Evolutionary conservation across 1,139 yeast genomes (phyloP), one percentile per base, ranked within the genome.

Genomic region (Candida tetrigidarum): DNA sequence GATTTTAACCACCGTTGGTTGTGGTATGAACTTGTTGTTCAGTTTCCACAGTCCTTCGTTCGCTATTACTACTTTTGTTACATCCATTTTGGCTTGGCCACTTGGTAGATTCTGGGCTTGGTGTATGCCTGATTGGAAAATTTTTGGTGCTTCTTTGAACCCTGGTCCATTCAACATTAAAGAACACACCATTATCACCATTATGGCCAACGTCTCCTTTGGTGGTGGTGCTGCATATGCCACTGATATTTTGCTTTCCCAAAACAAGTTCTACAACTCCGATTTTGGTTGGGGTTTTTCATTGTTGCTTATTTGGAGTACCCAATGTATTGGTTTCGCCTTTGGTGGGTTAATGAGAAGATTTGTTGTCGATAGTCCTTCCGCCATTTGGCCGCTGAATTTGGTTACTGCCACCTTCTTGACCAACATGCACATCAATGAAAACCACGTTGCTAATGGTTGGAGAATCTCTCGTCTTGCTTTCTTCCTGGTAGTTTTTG

Each of bases 371-470:
- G 78, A 78, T 48, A 86, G 89, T 2, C 75, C 84, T 4, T 68
- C 80, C 7, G 81, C 84, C 65, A 75, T 84, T 42, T 85, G 91
- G 91, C 91, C 91, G 1, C 64, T 79, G 12, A 83, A 54, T 67
- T 80, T 62, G 64, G 76, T 72, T 42, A 64, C 74, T 15, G 52
- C 70, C 41, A 69, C 78, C 12, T 72, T 76, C 52, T 69, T 72
- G 56, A 81, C 86, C 46, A 81, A 81, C 55, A 73, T 83, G 66
- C 87, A 84, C 61, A 60, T 79, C 44, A 78, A 80, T 56, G 83
- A 78, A 53, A 81, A 83, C 59, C 84, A 80, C 55, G 64, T 69
- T 3, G 86, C 66, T 35, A 67, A 68, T 43, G 73, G 74, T 14
- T 70, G 75, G 75, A 66, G 58, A 46, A 67, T 69, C 39, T 65